Percentiles rank a stretch among this genome's conserved stretches.
Conservation (phyloP, 495 filamentous ascomycete genomes). For the Friedmanniomyces endolithicus region DNA sequence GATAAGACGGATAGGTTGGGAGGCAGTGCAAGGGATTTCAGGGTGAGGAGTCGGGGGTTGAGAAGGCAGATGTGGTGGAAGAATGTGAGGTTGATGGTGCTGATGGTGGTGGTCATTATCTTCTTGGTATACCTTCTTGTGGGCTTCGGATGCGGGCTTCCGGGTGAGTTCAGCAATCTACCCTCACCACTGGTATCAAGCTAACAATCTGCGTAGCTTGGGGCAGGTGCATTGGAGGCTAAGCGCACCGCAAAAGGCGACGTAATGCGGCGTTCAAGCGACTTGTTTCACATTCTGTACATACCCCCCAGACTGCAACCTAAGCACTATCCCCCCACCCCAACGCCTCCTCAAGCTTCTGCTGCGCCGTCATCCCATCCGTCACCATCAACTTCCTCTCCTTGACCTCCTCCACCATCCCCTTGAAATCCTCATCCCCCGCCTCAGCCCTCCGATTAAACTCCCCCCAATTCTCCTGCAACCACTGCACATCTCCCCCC, state of each 20-base stretch:
- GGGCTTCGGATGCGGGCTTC: conserved; percentile 62
- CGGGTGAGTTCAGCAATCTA: conserved; percentile 32
- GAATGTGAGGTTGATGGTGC: conserved; percentile 80
- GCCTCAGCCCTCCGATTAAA: conserved; percentile 17
- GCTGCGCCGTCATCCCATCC: conserved; percentile 9
- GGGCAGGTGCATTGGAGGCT: conserved; percentile 13
- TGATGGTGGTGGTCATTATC: conserved; percentile 67
- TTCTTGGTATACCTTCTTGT: conserved; percentile 74
- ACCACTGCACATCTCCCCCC: conserved; percentile 24
- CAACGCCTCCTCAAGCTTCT: conserved; percentile 8
- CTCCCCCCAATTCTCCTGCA: conserved; percentile 18
- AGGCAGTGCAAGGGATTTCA: conserved; percentile 74
- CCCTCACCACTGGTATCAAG: background rate
- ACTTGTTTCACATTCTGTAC: background rate
- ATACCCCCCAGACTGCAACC: background rate
- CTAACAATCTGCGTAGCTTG: conserved; percentile 10
- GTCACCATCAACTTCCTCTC: conserved; percentile 13
- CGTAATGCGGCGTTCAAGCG: background rate
- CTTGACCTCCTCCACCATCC: conserved; percentile 19
- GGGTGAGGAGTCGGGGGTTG: conserved; percentile 70
- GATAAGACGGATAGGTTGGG: conserved; percentile 93
- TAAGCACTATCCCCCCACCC: conserved; percentile 8
- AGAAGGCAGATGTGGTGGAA: conserved; percentile 99
- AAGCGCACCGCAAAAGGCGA: background rate
- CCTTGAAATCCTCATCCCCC: conserved; percentile 20